These are phyloP conservation scores for Cladobotryum mycophilum DNA, from an alignment of 2,329 filamentous ascomycete genomes.

Conservation along the genomic window DNA sequence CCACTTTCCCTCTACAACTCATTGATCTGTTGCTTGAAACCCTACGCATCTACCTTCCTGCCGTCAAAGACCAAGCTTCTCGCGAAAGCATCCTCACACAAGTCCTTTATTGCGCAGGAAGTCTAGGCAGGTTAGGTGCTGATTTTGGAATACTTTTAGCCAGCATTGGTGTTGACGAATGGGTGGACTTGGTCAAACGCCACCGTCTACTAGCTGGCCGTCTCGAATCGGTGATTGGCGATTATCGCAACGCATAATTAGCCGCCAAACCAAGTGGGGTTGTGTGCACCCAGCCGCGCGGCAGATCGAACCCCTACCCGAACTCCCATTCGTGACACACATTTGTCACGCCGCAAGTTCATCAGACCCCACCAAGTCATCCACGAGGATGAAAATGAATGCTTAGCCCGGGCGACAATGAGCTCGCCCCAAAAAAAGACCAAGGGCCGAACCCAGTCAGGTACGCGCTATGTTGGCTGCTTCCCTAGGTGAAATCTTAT, in stretches of 20 bases:
- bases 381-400: background rate
- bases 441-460: conserved; percentile 3
- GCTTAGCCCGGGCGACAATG: background rate
- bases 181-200: conserved; percentile 84
- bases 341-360: background rate
- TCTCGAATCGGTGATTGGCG: conserved; percentile 61
- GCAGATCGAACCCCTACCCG: background rate
- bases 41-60: conserved; percentile 69
- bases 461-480: conserved; percentile 3
- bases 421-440: background rate
- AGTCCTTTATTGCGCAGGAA: conserved; percentile 87
- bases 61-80: conserved; percentile 70
- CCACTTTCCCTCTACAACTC: conserved; percentile 79
- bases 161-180: conserved; percentile 53
- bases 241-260: conserved; percentile 29
- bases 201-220: conserved; percentile 79
- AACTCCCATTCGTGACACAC: background rate
- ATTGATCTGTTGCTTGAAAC: conserved; percentile 76
- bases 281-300: conserved; percentile 1
- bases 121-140: conserved; percentile 79
- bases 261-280: background rate
- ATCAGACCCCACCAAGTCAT: background rate
- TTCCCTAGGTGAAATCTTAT: conserved; percentile 7
- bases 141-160: conserved; percentile 90
- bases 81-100: conserved; percentile 87